Evolutionary conservation across 2,329 filamentous ascomycete genomes (phyloP).

Genomic region (Neospermospora avenae): DNA sequence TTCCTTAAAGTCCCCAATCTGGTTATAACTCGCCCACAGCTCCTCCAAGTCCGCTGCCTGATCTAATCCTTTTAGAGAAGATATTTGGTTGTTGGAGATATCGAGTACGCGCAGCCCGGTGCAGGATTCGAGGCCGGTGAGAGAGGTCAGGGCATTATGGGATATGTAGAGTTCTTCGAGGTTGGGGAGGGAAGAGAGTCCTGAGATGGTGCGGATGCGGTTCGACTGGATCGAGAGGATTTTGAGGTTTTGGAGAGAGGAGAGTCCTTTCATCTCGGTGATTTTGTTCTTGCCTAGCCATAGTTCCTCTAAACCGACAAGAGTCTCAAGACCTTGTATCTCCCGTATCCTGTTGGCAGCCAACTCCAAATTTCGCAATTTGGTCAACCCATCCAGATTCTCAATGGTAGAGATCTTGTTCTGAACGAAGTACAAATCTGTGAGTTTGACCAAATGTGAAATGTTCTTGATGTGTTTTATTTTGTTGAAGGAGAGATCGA

Average conservation of each 20-base stretch:
- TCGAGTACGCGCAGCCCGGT: conserved; percentile 73
- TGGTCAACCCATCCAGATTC: conserved; percentile 69
- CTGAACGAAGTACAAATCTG: conserved; percentile 86
- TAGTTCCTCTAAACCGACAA: conserved; percentile 78
- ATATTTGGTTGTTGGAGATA: conserved; percentile 82
- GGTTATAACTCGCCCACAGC: conserved; percentile 91
- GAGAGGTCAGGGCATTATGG: conserved; percentile 80
- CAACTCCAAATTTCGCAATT: conserved; percentile 81
- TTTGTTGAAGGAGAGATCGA: conserved; percentile 98
- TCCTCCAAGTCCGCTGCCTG: conserved; percentile 74
- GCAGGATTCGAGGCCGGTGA: conserved; percentile 67
- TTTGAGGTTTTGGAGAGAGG: conserved; percentile 72
- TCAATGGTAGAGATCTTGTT: conserved; percentile 93
- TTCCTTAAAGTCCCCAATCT: conserved; percentile 74
- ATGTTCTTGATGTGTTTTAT: conserved; percentile 97
- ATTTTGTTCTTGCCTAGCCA: conserved; percentile 99
- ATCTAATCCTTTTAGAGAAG: conserved; percentile 68
- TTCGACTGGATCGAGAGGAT: conserved; percentile 96
- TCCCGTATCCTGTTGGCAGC: conserved; percentile 89
- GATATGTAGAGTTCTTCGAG: conserved; percentile 95
- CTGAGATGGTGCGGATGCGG: conserved; percentile 74
- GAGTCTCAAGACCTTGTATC: conserved; percentile 77
- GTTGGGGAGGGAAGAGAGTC: conserved; percentile 67
- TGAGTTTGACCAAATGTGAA: conserved; percentile 70
- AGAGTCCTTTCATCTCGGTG: conserved; percentile 72